phyloP scores from a whole-genome alignment of 805 yeast species.

The Kodamaea lidongshanica region DNA sequence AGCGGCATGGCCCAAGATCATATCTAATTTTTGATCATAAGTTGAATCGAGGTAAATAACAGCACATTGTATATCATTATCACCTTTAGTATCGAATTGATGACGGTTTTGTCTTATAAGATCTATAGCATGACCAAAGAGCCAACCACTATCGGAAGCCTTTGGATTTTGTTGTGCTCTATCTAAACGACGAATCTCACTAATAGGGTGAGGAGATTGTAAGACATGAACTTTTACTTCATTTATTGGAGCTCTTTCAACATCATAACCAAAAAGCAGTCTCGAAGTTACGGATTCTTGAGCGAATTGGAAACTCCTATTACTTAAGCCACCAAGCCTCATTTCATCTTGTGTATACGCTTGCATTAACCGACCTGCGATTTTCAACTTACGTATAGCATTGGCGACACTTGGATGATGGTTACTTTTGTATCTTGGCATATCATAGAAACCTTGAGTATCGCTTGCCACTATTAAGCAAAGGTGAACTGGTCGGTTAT shows the following conservation, averaged over 20 bases:
- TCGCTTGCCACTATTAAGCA: conserved; percentile 74
- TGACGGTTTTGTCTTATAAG: conserved; percentile 40
- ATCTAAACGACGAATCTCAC: conserved; percentile 70
- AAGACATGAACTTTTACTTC: conserved; percentile 75
- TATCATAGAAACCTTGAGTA: conserved; percentile 64
- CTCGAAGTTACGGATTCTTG: conserved; percentile 42
- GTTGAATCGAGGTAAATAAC: conserved; percentile 79
- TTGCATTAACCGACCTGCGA: conserved; percentile 84
- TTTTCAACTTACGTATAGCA: conserved; percentile 67
- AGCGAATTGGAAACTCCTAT: conserved; percentile 66
- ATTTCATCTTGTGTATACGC: conserved; percentile 89
- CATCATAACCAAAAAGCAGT: conserved; percentile 28
- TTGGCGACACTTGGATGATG: conserved; percentile 65
- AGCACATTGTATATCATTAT: conserved; percentile 68
- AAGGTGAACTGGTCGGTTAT: conserved; percentile 74
- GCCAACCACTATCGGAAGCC: conserved; percentile 68
- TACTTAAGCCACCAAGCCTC: conserved; percentile 71
- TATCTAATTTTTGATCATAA: conserved; percentile 57
- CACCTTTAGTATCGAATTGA: not conserved
- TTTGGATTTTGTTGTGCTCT: conserved; percentile 79
- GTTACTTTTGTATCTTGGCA: conserved; percentile 45
- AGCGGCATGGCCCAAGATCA: conserved; percentile 86
- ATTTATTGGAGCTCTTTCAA: conserved; percentile 46
- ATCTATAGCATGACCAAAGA: conserved; percentile 76
- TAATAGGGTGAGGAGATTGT: conserved; percentile 57